These are phyloP conservation scores for Peterozyma xylosa DNA, from an alignment of 805 yeast species.

Conservation along the genomic window DNA sequence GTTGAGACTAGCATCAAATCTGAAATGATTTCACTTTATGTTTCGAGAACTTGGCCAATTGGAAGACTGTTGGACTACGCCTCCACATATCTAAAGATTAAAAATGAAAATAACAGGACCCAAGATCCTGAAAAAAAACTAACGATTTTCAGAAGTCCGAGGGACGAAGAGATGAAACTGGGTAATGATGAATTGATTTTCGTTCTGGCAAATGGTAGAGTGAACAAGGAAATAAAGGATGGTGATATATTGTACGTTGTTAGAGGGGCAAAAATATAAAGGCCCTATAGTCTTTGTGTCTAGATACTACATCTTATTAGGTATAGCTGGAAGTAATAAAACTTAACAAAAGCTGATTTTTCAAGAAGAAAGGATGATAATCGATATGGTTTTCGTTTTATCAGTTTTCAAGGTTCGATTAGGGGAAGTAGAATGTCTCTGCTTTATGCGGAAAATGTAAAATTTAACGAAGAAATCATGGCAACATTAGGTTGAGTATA, in stretches of 20 bases:
- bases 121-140: constrained; percentile 32
- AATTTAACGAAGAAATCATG: constrained; percentile 10
- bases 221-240: constrained; percentile 30
- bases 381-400: too few relatives aligned
- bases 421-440: too few relatives aligned
- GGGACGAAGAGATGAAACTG: constrained; percentile 19
- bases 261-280: constrained; percentile 29
- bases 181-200: constrained; percentile 18
- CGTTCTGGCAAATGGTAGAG: constrained; percentile 30
- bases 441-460: too few relatives aligned
- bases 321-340: constrained; percentile 29
- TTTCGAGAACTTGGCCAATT: constrained; percentile 51
- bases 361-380: too few relatives aligned
- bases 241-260: constrained; percentile 48
- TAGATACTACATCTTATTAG: not conserved
- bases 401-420: too few relatives aligned
- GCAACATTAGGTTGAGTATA: constrained; percentile 16
- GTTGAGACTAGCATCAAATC: constrained; percentile 5
- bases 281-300: not conserved
- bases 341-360: too few relatives aligned
- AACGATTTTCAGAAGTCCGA: constrained; percentile 33
- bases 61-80: constrained; percentile 51
- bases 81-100: constrained; percentile 37
- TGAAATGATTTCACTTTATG: constrained; percentile 27
- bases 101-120: constrained; percentile 41